These are phyloP conservation scores for Phaeosphaeriaceae sp. DNA, from an alignment of 2,329 filamentous ascomycete species.

Conservation along the genomic window DNA sequence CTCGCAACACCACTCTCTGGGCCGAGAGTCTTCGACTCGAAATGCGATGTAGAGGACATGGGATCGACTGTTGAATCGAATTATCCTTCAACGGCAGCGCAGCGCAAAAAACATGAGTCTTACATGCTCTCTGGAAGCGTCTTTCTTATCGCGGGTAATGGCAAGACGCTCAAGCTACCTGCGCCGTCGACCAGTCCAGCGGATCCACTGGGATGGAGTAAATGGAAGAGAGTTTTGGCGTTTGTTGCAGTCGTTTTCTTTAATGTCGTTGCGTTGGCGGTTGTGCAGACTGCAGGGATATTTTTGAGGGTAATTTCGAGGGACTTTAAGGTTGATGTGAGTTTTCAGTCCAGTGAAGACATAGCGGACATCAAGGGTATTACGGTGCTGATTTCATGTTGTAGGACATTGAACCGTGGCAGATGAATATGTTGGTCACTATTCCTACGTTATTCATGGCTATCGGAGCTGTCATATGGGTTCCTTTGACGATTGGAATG, in stretches of 20 bases:
- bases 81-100: neutral
- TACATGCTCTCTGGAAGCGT: slow-evolving; percentile 32
- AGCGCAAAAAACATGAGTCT: slow-evolving; percentile 29
- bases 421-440: slow-evolving; percentile 32
- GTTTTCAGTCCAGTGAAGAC: neutral
- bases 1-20: neutral
- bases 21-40: neutral
- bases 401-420: slow-evolving; percentile 32
- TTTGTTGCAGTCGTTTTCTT: slow-evolving; percentile 23
- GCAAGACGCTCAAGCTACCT: slow-evolving; percentile 30
- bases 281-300: slow-evolving; percentile 26
- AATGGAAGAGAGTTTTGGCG: slow-evolving; percentile 27
- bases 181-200: slow-evolving; percentile 30
- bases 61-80: neutral
- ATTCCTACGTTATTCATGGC: slow-evolving; percentile 45
- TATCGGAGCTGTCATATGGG: slow-evolving; percentile 47
- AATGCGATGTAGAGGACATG: neutral
- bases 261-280: slow-evolving; percentile 16
- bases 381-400: neutral
- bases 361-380: neutral
- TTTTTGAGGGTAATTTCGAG: slow-evolving; percentile 16
- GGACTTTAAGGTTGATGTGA: slow-evolving; percentile 24
- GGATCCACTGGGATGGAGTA: slow-evolving; percentile 35
- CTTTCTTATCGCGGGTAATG: slow-evolving; percentile 31
- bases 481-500: slow-evolving; percentile 47